These are phyloP conservation scores for Polytrichum commune DNA, from an alignment of 225 moss, liverwort and hornwort species.

Conservation along the genomic window DNA sequence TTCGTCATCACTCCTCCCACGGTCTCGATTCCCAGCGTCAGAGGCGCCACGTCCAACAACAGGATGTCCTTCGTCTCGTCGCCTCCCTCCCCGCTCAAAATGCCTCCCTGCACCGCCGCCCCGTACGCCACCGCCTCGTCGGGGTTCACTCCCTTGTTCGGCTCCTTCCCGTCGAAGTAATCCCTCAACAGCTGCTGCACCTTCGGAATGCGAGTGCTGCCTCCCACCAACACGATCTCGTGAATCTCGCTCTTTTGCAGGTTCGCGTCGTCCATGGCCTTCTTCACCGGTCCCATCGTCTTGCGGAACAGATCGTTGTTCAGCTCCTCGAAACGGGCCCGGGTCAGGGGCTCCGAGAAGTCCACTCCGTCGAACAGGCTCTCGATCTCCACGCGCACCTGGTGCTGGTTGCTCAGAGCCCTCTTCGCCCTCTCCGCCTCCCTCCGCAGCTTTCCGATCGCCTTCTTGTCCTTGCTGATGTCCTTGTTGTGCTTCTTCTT, in stretches of 20 bases:
- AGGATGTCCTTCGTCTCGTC: slow-evolving; percentile 56
- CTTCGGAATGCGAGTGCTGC: slow-evolving; percentile 65
- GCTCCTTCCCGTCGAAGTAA: slow-evolving; percentile 59
- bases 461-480: slow-evolving; percentile 56
- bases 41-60: slow-evolving; percentile 48
- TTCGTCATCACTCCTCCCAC: slow-evolving; percentile 61
- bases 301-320: slow-evolving; percentile 63
- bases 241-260: slow-evolving; percentile 54
- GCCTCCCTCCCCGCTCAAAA: slow-evolving; percentile 61
- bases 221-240: slow-evolving; percentile 55
- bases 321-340: slow-evolving; percentile 59
- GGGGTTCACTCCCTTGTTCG: slow-evolving; percentile 58
- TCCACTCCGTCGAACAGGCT: slow-evolving; percentile 53
- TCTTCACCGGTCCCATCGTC: slow-evolving; percentile 68
- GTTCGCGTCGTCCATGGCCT: slow-evolving; percentile 51
- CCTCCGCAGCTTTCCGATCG: slow-evolving; percentile 48
- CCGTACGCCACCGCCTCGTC: slow-evolving; percentile 60
- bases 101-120: slow-evolving; percentile 56
- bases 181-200: slow-evolving; percentile 56
- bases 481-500: slow-evolving; percentile 64
- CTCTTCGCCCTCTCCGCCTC: slow-evolving; percentile 62
- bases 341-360: slow-evolving; percentile 52
- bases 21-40: slow-evolving; percentile 53
- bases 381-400: slow-evolving; percentile 54
- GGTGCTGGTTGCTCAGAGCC: slow-evolving; percentile 64